Percentiles rank a stretch among this genome's conserved stretches.
Evolutionary conservation across 2,329 filamentous ascomycete genomes (phyloP).

Genomic region (Clarireedia monteithiana): DNA sequence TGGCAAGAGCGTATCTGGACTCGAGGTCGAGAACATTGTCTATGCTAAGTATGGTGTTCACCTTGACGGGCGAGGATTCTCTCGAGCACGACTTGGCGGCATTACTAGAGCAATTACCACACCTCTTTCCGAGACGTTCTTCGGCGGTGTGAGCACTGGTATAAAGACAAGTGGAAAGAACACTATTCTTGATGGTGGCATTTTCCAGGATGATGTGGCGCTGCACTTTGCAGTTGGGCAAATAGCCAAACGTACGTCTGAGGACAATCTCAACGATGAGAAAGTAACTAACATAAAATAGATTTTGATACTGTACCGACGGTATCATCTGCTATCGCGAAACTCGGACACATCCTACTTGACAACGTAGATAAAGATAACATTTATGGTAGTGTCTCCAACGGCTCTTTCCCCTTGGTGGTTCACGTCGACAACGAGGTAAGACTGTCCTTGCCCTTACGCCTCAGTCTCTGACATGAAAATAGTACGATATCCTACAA

Average conservation of each 20-base stretch:
- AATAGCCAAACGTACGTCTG: constrained; percentile 26
- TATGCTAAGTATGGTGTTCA: constrained; percentile 36
- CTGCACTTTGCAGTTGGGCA: constrained; percentile 36
- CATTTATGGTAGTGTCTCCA: constrained; percentile 32
- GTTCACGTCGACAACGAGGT: constrained; percentile 35
- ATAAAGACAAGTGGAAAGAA: constrained; percentile 33
- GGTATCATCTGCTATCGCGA: constrained; percentile 26
- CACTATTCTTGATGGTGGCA: constrained; percentile 32
- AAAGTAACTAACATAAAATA: neutral
- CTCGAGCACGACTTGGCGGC: constrained; percentile 36
- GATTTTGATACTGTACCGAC: constrained; percentile 23
- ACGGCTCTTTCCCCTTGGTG: constrained; percentile 34
- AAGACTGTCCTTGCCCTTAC: neutral
- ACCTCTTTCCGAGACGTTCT: constrained; percentile 29
- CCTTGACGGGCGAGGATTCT: constrained; percentile 35
- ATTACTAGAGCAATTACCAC: constrained; percentile 37
- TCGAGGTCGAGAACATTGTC: constrained; percentile 27
- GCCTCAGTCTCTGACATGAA: neutral
- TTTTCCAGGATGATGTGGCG: constrained; percentile 36
- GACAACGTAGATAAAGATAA: constrained; percentile 31
- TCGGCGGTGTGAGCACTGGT: constrained; percentile 36
- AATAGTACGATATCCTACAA: constrained; percentile 35
- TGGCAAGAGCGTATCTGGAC: constrained; percentile 21
- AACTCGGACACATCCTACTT: constrained; percentile 32
- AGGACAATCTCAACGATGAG: neutral